These are phyloP conservation scores for Boletus tylopilopsis DNA, from an alignment of 768 basidiomycete species.

Conservation along the genomic window DNA sequence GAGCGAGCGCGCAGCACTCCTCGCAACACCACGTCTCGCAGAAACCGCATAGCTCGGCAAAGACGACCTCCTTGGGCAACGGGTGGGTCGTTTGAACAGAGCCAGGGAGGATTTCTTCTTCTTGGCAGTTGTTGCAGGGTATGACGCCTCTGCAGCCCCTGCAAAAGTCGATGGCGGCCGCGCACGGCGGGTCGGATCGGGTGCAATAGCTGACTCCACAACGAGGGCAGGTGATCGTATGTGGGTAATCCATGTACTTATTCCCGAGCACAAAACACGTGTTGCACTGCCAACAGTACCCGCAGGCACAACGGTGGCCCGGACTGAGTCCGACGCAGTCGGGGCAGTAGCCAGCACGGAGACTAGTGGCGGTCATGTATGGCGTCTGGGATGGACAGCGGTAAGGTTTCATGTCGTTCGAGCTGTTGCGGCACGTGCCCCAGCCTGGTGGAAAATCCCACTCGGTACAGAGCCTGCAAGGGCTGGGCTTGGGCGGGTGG, in stretches of 20 bases:
- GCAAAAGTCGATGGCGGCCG: neutral
- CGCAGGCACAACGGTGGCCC: slow-evolving; percentile 3
- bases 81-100: neutral
- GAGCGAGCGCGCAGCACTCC: neutral
- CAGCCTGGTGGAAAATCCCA: neutral
- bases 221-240: slow-evolving; percentile 12
- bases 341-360: neutral
- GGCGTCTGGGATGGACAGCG: slow-evolving; percentile 9
- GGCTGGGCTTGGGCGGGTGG: slow-evolving; percentile 11
- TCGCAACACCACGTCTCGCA: slow-evolving; percentile 10
- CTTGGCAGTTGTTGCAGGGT: slow-evolving; percentile 8
- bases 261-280: neutral
- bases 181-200: neutral
- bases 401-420: neutral
- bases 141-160: slow-evolving; percentile 3
- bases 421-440: neutral
- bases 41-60: neutral
- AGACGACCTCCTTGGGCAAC: neutral
- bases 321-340: slow-evolving; percentile 1
- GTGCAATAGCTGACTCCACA: slow-evolving; percentile 11
- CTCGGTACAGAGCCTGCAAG: slow-evolving; percentile 2
- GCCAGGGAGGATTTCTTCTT: slow-evolving; percentile 9
- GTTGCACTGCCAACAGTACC: neutral
- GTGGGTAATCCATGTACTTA: neutral
- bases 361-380: neutral